Evolutionary conservation across 2,329 filamentous ascomycete genomes (phyloP).

Genomic region (Hypoxylon sp.): DNA sequence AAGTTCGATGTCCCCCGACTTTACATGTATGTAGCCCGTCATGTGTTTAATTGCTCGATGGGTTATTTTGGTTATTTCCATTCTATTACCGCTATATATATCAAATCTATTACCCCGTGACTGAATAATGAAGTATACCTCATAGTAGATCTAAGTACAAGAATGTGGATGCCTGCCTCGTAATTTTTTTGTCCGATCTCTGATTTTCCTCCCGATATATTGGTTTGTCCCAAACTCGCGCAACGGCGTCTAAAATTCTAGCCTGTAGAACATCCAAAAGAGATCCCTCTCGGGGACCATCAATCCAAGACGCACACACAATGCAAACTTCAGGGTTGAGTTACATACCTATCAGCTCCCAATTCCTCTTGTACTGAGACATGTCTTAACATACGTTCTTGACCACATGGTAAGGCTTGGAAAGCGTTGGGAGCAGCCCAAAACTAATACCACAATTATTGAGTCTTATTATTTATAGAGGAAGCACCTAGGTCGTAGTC

Average conservation of each 20-base stretch:
- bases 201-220: not conserved
- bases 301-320: not conserved
- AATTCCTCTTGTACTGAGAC: constrained; percentile 1
- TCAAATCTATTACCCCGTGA: constrained; percentile 21
- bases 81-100: constrained; percentile 38
- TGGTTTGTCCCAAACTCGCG: not conserved
- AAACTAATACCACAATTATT: not conserved
- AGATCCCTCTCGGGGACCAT: constrained; percentile 2
- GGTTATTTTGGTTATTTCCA: constrained; percentile 34
- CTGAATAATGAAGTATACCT: constrained; percentile 3
- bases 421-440: not conserved
- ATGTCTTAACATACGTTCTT: not conserved
- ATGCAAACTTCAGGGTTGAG: not conserved
- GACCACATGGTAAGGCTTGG: constrained; percentile 2
- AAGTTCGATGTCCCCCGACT: constrained; percentile 8
- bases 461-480: not conserved
- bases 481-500: constrained; percentile 1
- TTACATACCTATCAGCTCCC: not conserved
- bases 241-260: not conserved
- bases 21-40: constrained; percentile 17
- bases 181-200: constrained; percentile 8
- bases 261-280: not conserved
- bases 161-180: constrained; percentile 6
- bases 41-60: constrained; percentile 17
- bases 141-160: constrained; percentile 12